A percentile compares a stretch with the other conserved stretches of the same genome.
These are phyloP conservation scores for Mycena albidolilacea DNA, from an alignment of 768 basidiomycete genomes.

Conservation along the genomic window DNA sequence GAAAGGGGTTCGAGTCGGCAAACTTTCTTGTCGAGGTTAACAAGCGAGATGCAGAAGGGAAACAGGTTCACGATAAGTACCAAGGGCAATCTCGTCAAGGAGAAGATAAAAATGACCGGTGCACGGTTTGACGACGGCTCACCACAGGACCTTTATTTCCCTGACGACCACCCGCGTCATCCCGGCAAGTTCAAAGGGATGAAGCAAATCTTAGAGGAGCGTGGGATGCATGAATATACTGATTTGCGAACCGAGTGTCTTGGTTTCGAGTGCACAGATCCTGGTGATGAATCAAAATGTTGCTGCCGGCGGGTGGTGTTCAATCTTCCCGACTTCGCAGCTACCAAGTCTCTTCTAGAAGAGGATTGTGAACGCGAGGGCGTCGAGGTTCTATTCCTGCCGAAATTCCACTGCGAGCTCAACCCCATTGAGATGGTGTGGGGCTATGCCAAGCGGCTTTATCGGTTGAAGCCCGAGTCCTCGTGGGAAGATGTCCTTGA, in stretches of 20 bases:
- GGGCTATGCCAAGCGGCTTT: conserved; percentile 44
- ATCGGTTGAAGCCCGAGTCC: conserved; percentile 30
- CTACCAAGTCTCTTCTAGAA: background rate
- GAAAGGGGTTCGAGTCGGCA: conserved; percentile 35
- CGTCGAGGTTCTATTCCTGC: background rate
- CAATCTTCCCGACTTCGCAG: background rate
- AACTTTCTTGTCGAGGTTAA: conserved; percentile 14
- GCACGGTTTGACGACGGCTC: conserved; percentile 5
- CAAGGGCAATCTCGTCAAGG: conserved; percentile 36
- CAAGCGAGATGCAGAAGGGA: conserved; percentile 30
- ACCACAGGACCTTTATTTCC: conserved; percentile 32
- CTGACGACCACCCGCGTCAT: conserved; percentile 29
- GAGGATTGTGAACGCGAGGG: background rate
- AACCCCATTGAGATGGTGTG: conserved; percentile 48
- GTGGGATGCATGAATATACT: conserved; percentile 30
- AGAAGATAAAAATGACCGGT: conserved; percentile 37
- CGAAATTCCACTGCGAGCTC: conserved; percentile 23
- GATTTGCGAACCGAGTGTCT: conserved; percentile 43
- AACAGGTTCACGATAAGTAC: conserved; percentile 22
- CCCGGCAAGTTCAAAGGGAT: conserved; percentile 50
- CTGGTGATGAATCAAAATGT: background rate
- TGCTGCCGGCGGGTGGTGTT: background rate
- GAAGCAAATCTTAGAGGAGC: conserved; percentile 45
- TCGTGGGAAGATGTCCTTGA: background rate
- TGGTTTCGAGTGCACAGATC: conserved; percentile 44